phyloP scores from a whole-genome alignment of 2,329 filamentous ascomycete genomes.

The Pseudogymnoascus sp. region DNA sequence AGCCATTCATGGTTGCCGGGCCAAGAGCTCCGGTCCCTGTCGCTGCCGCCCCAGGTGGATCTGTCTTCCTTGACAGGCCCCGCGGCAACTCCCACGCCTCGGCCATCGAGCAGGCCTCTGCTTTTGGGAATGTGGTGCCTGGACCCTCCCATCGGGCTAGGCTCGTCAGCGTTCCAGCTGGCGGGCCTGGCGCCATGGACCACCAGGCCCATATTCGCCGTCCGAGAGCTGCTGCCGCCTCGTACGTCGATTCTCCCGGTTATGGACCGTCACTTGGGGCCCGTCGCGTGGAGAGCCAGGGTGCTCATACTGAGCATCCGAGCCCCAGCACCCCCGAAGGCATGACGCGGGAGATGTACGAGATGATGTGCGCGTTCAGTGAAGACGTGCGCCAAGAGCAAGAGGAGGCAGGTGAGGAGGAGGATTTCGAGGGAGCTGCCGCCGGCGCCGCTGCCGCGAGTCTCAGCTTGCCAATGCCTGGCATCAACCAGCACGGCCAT shows the following conservation, averaged over 20 bases:
- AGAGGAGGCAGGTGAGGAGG: background rate
- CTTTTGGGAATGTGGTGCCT: conserved; percentile 3
- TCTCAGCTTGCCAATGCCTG: background rate
- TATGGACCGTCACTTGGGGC: background rate
- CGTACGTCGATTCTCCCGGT: background rate
- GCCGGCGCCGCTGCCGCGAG: background rate
- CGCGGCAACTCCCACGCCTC: background rate
- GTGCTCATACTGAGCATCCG: background rate
- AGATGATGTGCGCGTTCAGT: background rate
- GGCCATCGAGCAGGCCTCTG: background rate
- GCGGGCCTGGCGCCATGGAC: background rate
- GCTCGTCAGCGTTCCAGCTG: background rate
- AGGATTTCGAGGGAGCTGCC: background rate
- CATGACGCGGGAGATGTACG: conserved; percentile 6
- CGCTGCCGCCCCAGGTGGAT: background rate
- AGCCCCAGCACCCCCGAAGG: conserved; percentile 1
- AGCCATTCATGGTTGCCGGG: background rate
- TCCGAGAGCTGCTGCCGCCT: background rate
- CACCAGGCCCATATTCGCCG: background rate
- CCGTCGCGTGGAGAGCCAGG: background rate
- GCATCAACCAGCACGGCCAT: background rate
- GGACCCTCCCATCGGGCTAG: background rate
- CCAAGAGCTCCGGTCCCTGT: background rate
- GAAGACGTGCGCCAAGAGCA: conserved; percentile 7
- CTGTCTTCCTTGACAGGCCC: background rate